phyloP scores from a whole-genome alignment of 768 basidiomycete species.

The Boletellus sp. region DNA sequence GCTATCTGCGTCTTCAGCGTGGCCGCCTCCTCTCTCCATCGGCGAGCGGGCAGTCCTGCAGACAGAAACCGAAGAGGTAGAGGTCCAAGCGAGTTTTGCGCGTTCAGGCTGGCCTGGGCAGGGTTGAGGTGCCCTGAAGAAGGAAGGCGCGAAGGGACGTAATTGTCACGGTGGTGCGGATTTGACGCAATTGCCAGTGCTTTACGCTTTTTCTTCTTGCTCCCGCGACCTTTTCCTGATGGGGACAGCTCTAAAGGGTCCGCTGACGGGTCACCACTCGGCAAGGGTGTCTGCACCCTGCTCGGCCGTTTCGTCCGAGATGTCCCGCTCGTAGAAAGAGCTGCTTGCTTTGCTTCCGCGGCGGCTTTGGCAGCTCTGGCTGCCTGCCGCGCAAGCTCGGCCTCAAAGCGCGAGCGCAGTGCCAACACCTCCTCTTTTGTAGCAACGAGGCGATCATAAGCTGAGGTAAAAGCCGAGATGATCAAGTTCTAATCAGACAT shows the following conservation, averaged over 20 bases:
- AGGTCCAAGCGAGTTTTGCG: conserved; percentile 54
- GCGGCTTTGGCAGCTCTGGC: conserved; percentile 48
- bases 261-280: conserved; percentile 33
- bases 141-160: conserved; percentile 81
- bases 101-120: conserved; percentile 38
- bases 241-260: conserved; percentile 39
- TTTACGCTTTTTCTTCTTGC: conserved; percentile 93
- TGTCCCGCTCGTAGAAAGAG: conserved; percentile 35
- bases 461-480: conserved; percentile 39
- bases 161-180: conserved; percentile 93
- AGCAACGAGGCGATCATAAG: conserved; percentile 65
- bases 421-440: conserved; percentile 66
- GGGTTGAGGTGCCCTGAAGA: conserved; percentile 39
- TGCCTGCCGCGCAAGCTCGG: conserved; percentile 69
- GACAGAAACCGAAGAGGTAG: conserved; percentile 63
- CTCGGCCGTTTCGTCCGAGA: conserved; percentile 37
- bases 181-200: conserved; percentile 91
- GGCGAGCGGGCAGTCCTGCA: conserved; percentile 58
- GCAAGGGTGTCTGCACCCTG: conserved; percentile 33
- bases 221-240: conserved; percentile 28
- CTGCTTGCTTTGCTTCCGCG: conserved; percentile 50
- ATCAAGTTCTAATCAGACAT: conserved; percentile 26
- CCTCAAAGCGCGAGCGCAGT: conserved; percentile 67
- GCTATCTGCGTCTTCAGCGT: conserved; percentile 37
- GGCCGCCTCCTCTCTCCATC: conserved; percentile 28